These are phyloP conservation scores for Hordeum vulgare DNA, from an alignment of 176 grass and related monocot genomes.

Conservation along the genomic window MorexV3_pseudomolecules_assembly NC_058521.1:451330648-451331147, in stretches of 20 bases:
- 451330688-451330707: neutral
- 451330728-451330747: neutral
- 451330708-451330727: neutral
- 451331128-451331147: too few relatives aligned
- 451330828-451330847: neutral
- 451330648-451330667: neutral
- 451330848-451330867: neutral
- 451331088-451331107: too few relatives aligned
- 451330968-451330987: too few relatives aligned
- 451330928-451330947: too few relatives aligned
- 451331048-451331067: too few relatives aligned
- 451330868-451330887: neutral
- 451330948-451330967: too few relatives aligned
- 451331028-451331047: too few relatives aligned
- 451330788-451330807: neutral
- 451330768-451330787: neutral
- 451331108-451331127: too few relatives aligned
- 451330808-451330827: neutral
- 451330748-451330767: neutral
- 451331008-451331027: too few relatives aligned
- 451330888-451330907: neutral
- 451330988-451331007: too few relatives aligned
- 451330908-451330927: too few relatives aligned
- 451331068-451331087: too few relatives aligned
- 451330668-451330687: constrained; percentile 2